These are phyloP conservation scores for Pterocarpus santalinus DNA, from an alignment of 306 rosid genomes.

Conservation along the genomic window DNA sequence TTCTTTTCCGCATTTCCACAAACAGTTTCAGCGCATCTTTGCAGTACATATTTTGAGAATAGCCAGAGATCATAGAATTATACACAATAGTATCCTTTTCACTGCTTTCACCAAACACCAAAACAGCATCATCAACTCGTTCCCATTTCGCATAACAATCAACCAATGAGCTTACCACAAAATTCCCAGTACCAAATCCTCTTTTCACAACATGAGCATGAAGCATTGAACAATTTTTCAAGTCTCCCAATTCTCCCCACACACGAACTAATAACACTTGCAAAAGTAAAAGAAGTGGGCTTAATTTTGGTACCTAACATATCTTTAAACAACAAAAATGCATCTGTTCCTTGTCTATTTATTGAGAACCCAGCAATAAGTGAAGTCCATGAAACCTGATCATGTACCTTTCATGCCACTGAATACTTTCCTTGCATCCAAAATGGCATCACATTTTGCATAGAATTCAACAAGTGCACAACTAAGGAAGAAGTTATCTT, in stretches of 20 bases:
- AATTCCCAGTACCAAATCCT: constrained; percentile 58
- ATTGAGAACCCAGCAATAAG: constrained; percentile 63
- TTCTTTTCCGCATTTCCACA: constrained; percentile 59
- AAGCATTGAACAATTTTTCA: constrained; percentile 52
- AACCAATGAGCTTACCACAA: constrained; percentile 62
- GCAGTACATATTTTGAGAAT: constrained; percentile 54
- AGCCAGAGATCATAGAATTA: constrained; percentile 72
- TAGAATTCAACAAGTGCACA: constrained; percentile 67
- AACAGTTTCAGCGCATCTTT: constrained; percentile 65
- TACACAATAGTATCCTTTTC: constrained; percentile 62
- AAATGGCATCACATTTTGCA: constrained; percentile 61
- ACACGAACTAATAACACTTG: constrained; percentile 67
- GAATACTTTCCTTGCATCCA: constrained; percentile 65
- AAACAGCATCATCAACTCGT: constrained; percentile 51
- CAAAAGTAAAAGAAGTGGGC: constrained; percentile 70
- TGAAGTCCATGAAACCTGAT: constrained; percentile 78
- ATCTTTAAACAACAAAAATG: constrained; percentile 60
- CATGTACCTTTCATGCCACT: constrained; percentile 60
- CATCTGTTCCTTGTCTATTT: constrained; percentile 57
- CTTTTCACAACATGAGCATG: constrained; percentile 67
- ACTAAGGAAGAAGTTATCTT: constrained; percentile 58
- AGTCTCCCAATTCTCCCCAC: constrained; percentile 47
- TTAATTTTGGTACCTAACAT: constrained; percentile 59
- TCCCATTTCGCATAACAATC: constrained; percentile 69
- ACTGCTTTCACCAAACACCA: constrained; percentile 55